phyloP scores from a whole-genome alignment of 2,329 filamentous ascomycete species.

The Sporothrix phasma region DNA sequence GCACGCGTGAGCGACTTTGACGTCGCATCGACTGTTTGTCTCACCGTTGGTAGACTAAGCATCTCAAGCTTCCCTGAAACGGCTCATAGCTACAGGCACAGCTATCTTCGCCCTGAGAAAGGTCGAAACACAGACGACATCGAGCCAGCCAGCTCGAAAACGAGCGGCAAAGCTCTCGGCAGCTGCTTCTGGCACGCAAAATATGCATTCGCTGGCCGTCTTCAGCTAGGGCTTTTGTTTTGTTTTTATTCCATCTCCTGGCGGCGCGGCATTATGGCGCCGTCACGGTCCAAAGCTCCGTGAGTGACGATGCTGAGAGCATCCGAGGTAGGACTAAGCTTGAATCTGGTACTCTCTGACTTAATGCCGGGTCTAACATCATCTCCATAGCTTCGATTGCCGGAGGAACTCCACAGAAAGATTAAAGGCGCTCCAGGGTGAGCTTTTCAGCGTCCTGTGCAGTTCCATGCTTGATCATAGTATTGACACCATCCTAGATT shows the following conservation, averaged over 20 bases:
- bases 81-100: background rate
- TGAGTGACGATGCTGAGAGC: constrained; percentile 17
- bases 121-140: background rate
- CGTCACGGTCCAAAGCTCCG: constrained; percentile 10
- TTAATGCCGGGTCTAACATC: background rate
- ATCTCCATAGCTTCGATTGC: constrained; percentile 16
- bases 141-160: background rate
- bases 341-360: background rate
- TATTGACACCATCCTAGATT: constrained; percentile 11
- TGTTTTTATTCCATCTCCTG: background rate
- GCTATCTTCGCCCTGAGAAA: background rate
- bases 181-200: background rate
- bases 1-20: background rate
- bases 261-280: constrained; percentile 14
- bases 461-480: too few relatives aligned
- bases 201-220: background rate
- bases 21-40: background rate
- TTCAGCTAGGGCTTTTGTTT: background rate
- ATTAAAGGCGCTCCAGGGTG: constrained; percentile 19
- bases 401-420: constrained; percentile 17
- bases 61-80: background rate
- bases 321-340: constrained; percentile 15
- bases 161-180: background rate
- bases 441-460: background rate
- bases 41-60: background rate